Percentiles rank a stretch among this genome's conserved stretches.
Evolutionary conservation across 768 basidiomycete genomes (phyloP).

Genomic region (Suillus fuscotomentosus): DNA sequence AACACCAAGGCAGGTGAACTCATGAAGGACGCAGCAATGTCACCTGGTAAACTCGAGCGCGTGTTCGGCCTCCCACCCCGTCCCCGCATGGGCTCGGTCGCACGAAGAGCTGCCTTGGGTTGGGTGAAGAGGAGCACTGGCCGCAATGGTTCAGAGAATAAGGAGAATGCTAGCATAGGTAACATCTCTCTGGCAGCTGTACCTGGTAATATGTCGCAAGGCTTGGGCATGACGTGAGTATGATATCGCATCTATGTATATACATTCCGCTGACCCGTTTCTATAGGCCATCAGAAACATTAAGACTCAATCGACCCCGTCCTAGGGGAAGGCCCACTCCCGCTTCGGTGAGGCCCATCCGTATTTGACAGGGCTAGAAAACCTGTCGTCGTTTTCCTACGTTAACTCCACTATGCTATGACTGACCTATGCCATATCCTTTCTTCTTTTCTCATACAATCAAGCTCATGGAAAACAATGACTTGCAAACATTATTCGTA

Average conservation of each 20-base stretch:
- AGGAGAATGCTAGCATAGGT: slow-evolving; percentile 36
- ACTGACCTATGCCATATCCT: not conserved
- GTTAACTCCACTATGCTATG: not conserved
- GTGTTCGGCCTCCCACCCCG: slow-evolving; percentile 32
- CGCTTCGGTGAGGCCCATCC: slow-evolving; percentile 25
- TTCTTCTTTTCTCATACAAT: not conserved
- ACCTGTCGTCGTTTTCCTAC: not conserved
- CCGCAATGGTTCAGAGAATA: slow-evolving; percentile 50
- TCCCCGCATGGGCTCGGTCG: slow-evolving; percentile 53
- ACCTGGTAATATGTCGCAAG: slow-evolving; percentile 25
- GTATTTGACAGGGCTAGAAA: slow-evolving; percentile 18
- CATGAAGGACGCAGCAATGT: slow-evolving; percentile 32
- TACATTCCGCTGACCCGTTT: not conserved
- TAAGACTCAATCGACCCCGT: slow-evolving; percentile 45
- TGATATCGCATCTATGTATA: slow-evolving; percentile 13
- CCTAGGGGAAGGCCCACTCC: slow-evolving; percentile 42
- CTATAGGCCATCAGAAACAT: slow-evolving; percentile 36
- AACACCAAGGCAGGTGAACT: slow-evolving; percentile 30
- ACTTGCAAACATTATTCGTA: not conserved
- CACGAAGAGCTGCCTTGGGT: slow-evolving; percentile 56
- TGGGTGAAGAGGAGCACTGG: slow-evolving; percentile 63
- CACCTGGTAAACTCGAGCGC: slow-evolving; percentile 29
- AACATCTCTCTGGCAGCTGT: slow-evolving; percentile 7
- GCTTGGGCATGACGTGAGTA: slow-evolving; percentile 59
- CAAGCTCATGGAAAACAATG: not conserved